Evolutionary conservation across 257 asterid genomes (phyloP), one percentile per base, ranked within the genome.

Genomic region (Solanum ossicruentum): DNA sequence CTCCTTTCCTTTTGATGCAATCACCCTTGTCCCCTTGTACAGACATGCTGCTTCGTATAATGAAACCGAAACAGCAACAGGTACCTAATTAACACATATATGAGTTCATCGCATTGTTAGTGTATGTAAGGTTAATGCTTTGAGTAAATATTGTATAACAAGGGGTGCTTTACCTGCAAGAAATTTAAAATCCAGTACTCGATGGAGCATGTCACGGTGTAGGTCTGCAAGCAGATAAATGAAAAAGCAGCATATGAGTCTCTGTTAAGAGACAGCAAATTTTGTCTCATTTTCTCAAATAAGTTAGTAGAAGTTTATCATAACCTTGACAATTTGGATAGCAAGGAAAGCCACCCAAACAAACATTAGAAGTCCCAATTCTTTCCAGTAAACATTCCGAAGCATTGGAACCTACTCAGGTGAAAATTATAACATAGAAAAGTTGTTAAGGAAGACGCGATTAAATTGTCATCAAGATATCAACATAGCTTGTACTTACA

Each of bases 341-440:
- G 75, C 86, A 8, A 89, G 88, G 85, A 89, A 89, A 51, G 88
- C 88, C 15, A 89, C 67, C 91, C 91, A 89, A 36, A 89, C 91
- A 21, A 82, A 89, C 77, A 87, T 21, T 23, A 89, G 82, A 41
- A 89, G 73, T 49, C 85, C 84, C 52, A 87, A 23, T 87, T 89
- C 91, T 83, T 86, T 89, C 91, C 91, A 83, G 84, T 85, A 83
- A 71, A 89, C 78, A 81, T 87, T 89, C 79, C 82, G 45, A 69
- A 86, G 49, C 71, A 89, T 73, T 17, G 89, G 55, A 47, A 89
- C 88, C 91, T 89, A 80, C 10, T 39, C 28, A 70, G 12, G 70
- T 26, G 0, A 56, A 7, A 21, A 3, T 47, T 0, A 23, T 13
- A 12, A 39, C 0, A 45, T 3, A 21, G 82, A 0, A 0, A 16